phyloP scores from a whole-genome alignment of 1,139 yeast species.

The Petasospora fabianii region DNA sequence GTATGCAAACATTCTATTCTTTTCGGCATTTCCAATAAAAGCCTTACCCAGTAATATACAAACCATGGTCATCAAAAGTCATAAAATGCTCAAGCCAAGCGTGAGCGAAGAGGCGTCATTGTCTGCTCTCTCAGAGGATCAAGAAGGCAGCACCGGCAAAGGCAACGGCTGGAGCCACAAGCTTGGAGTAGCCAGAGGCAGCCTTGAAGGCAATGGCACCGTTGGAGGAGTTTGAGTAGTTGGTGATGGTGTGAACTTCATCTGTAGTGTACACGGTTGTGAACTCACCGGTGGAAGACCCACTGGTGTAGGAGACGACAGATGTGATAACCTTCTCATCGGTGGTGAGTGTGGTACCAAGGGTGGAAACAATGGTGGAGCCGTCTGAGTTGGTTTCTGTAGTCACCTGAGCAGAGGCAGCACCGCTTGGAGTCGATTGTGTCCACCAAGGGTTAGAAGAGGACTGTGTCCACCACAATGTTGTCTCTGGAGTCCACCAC shows the following conservation, averaged over 20 bases:
- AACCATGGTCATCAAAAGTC: slow-evolving; percentile 1
- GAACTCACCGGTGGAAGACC: slow-evolving; percentile 12
- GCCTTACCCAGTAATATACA: background rate
- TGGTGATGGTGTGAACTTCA: slow-evolving; percentile 12
- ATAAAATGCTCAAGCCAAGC: background rate
- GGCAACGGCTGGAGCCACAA: slow-evolving; percentile 9
- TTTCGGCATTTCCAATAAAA: background rate
- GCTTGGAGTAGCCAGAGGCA: slow-evolving; percentile 6
- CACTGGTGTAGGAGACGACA: slow-evolving; percentile 10
- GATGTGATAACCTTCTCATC: slow-evolving; percentile 12
- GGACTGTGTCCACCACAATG: slow-evolving; percentile 7
- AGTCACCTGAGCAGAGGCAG: slow-evolving; percentile 7
- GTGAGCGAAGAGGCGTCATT: background rate
- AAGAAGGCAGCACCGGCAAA: slow-evolving; percentile 16
- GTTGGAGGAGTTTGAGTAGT: slow-evolving; percentile 14
- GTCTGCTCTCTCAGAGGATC: slow-evolving; percentile 4
- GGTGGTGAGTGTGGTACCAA: slow-evolving; percentile 12
- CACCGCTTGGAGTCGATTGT: slow-evolving; percentile 7
- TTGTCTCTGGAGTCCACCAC: slow-evolving; percentile 9
- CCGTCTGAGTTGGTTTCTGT: slow-evolving; percentile 10
- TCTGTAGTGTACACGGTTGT: slow-evolving; percentile 15
- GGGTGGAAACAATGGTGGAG: slow-evolving; percentile 11
- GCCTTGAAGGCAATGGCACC: slow-evolving; percentile 13
- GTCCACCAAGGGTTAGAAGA: slow-evolving; percentile 2
- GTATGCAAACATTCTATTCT: too few relatives aligned